phyloP scores from a whole-genome alignment of 768 basidiomycete species.

The Cytidiella melzeri region DNA sequence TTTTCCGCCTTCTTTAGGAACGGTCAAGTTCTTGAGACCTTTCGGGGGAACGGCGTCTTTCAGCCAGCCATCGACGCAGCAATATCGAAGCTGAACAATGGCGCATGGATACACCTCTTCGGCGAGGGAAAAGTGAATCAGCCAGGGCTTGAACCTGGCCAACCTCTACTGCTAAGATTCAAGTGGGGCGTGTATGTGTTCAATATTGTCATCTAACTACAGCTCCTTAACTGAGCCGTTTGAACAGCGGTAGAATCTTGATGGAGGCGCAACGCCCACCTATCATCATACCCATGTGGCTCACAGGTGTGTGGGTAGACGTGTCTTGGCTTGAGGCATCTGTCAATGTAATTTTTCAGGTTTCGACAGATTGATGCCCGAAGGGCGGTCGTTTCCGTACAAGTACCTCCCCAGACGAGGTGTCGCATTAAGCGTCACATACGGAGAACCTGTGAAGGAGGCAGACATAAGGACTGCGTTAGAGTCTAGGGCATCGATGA shows the following conservation, averaged over 20 bases:
- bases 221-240: not conserved
- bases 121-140: constrained; percentile 88
- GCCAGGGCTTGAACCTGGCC: constrained; percentile 23
- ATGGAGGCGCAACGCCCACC: constrained; percentile 66
- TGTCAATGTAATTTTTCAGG: constrained; percentile 29
- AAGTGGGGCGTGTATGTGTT: constrained; percentile 96
- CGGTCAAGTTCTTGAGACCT: constrained; percentile 90
- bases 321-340: not conserved
- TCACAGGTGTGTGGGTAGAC: constrained; percentile 65
- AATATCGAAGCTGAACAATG: constrained; percentile 70
- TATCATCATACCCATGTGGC: constrained; percentile 87
- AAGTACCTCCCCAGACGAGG: constrained; percentile 64
- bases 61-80: constrained; percentile 85
- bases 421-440: constrained; percentile 63
- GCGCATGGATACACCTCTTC: constrained; percentile 89
- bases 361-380: constrained; percentile 89
- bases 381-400: constrained; percentile 68
- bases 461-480: constrained; percentile 27
- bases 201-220: no score
- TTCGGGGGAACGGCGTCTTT: constrained; percentile 84
- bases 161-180: constrained; percentile 61
- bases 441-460: constrained; percentile 66
- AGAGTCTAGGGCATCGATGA: constrained; percentile 8
- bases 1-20: constrained; percentile 81
- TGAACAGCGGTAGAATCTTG: constrained; percentile 69